Evolutionary conservation across 2,329 filamentous ascomycete species (phyloP).

Genomic region (Trichoderma koningiopsis): DNA sequence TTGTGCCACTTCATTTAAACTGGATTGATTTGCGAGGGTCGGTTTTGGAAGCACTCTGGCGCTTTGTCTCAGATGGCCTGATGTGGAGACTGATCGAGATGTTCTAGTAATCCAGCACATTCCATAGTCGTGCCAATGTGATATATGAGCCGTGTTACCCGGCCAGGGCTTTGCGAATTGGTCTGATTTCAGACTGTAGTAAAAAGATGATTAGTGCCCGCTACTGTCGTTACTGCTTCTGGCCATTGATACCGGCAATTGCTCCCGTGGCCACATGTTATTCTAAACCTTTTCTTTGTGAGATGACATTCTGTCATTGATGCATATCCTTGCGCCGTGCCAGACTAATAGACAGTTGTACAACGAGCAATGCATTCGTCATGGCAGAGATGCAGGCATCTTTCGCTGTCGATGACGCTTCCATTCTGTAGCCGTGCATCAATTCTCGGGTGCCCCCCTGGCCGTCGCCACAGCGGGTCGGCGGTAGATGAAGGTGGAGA

Average conservation of each 20-base stretch:
- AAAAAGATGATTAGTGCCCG: not conserved
- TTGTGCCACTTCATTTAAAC: not conserved
- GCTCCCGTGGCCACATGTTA: not conserved
- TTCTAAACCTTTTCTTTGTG: not conserved
- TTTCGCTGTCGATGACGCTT: slow-evolving; percentile 16
- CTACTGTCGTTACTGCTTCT: not conserved
- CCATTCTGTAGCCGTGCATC: not conserved
- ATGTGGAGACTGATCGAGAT: not conserved
- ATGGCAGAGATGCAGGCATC: not conserved
- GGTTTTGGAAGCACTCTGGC: not conserved
- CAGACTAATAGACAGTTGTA: not conserved
- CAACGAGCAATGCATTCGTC: not conserved
- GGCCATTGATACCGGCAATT: not conserved
- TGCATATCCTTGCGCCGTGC: not conserved
- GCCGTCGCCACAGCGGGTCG: slow-evolving; percentile 23
- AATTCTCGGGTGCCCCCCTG: not conserved
- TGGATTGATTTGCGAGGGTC: not conserved
- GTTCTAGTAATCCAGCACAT: not conserved
- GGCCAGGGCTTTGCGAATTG: not conserved
- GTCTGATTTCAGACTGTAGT: not conserved
- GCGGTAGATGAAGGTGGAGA: not conserved
- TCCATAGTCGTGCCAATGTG: not conserved
- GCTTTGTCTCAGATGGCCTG: slow-evolving; percentile 27
- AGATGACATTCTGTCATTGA: not conserved
- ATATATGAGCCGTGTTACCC: not conserved